Evolutionary conservation across 768 basidiomycete species (phyloP).

Genomic region (Kwoniella pini): DNA sequence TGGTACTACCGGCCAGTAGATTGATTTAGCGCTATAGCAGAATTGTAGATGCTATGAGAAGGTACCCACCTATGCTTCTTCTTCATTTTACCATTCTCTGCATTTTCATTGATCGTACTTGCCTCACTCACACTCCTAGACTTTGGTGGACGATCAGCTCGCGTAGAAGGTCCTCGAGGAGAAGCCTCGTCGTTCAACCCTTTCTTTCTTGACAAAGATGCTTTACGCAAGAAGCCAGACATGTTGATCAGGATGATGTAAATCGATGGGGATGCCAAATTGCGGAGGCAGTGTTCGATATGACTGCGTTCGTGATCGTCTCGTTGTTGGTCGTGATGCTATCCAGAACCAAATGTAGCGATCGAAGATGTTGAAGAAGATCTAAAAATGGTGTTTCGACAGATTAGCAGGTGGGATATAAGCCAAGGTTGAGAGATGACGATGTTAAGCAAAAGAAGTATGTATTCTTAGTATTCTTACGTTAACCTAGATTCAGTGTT

Average conservation of each 20-base stretch:
- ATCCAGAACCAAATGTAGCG: too few relatives aligned
- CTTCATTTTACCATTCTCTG: slow-evolving; percentile 14
- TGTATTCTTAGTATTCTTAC: too few relatives aligned
- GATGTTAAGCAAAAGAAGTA: too few relatives aligned
- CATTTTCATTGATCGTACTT: slow-evolving; percentile 15
- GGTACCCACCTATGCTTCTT: slow-evolving; percentile 18
- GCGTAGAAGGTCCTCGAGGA: slow-evolving; percentile 5
- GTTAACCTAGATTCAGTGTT: too few relatives aligned
- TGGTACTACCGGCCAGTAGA: neutral
- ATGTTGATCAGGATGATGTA: slow-evolving; percentile 3
- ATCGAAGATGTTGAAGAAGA: too few relatives aligned
- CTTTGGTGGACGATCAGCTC: slow-evolving; percentile 30
- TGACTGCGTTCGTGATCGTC: neutral
- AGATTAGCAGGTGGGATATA: too few relatives aligned
- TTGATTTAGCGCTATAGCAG: neutral
- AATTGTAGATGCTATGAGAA: too few relatives aligned
- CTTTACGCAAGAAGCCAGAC: slow-evolving; percentile 41
- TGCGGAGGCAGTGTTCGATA: neutral
- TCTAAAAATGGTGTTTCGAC: too few relatives aligned
- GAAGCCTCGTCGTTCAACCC: slow-evolving; percentile 20
- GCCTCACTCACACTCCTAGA: slow-evolving; percentile 34
- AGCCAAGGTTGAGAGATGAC: too few relatives aligned
- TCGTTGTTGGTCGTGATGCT: too few relatives aligned
- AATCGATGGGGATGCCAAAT: neutral
- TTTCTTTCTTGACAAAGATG: slow-evolving; percentile 37